These are phyloP conservation scores for Dactylellina haptotyla DNA, from an alignment of 2,329 filamentous ascomycete genomes.

Conservation along the genomic window DNA sequence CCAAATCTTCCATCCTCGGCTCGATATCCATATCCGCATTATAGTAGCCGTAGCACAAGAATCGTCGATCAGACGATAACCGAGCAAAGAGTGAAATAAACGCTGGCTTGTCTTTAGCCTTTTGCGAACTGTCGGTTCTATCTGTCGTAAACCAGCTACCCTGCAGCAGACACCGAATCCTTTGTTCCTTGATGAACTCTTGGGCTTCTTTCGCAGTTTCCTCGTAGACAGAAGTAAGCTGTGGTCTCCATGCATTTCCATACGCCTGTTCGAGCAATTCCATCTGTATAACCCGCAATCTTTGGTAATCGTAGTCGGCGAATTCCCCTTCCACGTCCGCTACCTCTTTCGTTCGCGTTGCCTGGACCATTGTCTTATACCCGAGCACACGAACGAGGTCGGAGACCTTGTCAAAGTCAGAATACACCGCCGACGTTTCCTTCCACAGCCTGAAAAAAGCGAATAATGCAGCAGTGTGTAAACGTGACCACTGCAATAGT, in stretches of 20 bases:
- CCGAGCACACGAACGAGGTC: constrained; percentile 90
- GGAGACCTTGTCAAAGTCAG: constrained; percentile 92
- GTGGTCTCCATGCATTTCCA: constrained; percentile 92
- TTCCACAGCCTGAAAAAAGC: constrained; percentile 95
- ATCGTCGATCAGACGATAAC: constrained; percentile 89
- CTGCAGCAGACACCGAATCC: constrained; percentile 85
- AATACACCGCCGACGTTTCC: constrained; percentile 80
- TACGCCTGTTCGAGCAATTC: constrained; percentile 89
- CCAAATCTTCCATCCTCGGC: constrained; percentile 77
- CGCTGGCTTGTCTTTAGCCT: constrained; percentile 59
- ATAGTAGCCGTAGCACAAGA: constrained; percentile 90
- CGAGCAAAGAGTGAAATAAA: constrained; percentile 82
- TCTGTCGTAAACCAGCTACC: constrained; percentile 82
- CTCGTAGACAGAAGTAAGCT: constrained; percentile 73
- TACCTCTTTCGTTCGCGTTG: constrained; percentile 82
- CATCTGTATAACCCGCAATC: constrained; percentile 89
- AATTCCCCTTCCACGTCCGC: constrained; percentile 90
- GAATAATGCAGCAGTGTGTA: constrained; percentile 86
- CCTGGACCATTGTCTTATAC: constrained; percentile 86
- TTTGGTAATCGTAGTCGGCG: constrained; percentile 79
- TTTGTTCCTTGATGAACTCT: constrained; percentile 96
- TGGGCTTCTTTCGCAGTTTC: constrained; percentile 89
- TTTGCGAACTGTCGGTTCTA: constrained; percentile 59
- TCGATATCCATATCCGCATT: constrained; percentile 71
- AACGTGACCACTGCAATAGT: constrained; percentile 88